These are phyloP conservation scores for Leccinum ochraceum DNA, from an alignment of 768 basidiomycete species.

Conservation along the genomic window DNA sequence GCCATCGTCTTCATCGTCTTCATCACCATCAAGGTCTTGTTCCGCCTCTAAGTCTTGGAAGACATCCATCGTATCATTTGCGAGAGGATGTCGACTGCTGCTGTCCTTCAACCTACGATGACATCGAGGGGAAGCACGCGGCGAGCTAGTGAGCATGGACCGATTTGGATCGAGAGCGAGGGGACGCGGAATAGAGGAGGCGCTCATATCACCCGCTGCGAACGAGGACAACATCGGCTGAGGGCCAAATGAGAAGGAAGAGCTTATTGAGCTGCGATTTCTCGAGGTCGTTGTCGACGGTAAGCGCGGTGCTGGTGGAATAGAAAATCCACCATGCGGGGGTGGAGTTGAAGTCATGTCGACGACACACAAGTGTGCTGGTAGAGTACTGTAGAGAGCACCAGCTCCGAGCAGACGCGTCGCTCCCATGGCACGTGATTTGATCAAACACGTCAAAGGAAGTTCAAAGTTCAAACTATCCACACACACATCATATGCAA, in stretches of 20 bases:
- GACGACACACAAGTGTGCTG: not conserved
- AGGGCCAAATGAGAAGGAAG: conserved; percentile 84
- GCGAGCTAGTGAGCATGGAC: conserved; percentile 74
- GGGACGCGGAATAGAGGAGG: conserved; percentile 54
- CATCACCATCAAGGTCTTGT: conserved; percentile 59
- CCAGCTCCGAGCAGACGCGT: too few species aligned
- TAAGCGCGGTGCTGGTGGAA: conserved; percentile 50
- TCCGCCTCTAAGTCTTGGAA: conserved; percentile 68
- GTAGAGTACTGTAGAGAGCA: too few species aligned
- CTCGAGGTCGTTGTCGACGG: conserved; percentile 57
- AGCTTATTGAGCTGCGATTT: conserved; percentile 68
- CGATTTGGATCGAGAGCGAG: conserved; percentile 76
- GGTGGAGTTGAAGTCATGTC: conserved; percentile 50
- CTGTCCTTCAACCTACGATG: conserved; percentile 57
- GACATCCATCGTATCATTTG: conserved; percentile 73
- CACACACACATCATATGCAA: too few species aligned
- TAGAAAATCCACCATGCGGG: conserved; percentile 41
- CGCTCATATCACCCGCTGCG: conserved; percentile 62
- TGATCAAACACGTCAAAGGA: too few species aligned
- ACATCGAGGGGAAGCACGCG: conserved; percentile 65
- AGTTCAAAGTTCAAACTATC: not conserved
- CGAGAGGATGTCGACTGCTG: conserved; percentile 65
- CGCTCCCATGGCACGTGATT: too few species aligned
- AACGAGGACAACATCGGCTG: conserved; percentile 74
- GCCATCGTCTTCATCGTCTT: conserved; percentile 54